Evolutionary conservation across 2,329 filamentous ascomycete genomes (phyloP), one percentile per base, ranked within the genome.

Genomic region (Stenocarpella maydis): DNA sequence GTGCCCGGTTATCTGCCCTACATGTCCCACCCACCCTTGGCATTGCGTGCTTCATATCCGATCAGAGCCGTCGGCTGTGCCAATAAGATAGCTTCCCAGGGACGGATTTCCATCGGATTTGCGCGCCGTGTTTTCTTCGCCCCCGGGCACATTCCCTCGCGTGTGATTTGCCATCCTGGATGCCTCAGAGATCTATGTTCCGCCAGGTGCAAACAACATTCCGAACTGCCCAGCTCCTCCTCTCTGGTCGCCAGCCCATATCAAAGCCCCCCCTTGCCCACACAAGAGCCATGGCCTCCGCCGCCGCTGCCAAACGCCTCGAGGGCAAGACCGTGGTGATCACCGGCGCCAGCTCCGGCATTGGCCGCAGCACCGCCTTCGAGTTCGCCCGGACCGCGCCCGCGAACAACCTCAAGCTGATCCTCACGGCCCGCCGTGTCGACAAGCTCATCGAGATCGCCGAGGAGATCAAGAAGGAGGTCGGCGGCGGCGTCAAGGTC

Each of bases 321-420:
- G 87, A 92, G 76, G 94, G 94, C 87, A 98, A 98, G 84, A 98
- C 94, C 5, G 85, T 98, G 70, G 82, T 98, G 69, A 88, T 99
- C 72, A 98, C 96, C 6, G 96, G 96, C 68, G 96, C 96, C 39
- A 96, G 92, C 4, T 97, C 94, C 24, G 96, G 96, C 72, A 98
- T 99, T 80, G 96, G 96, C 28, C 88, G 87, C 68, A 89, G 87
- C 75, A 91, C 88, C 21, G 96, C 95, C n/a, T 84, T 96, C 73
- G 96, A 98, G 80, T 99, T 98, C 77, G 96, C 96, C 31, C 90
- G 93, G 69, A 95, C 95, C 2, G 88, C 92, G 26, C 94, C 94
- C 9, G 86, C 90, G 68, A 86, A 90, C 77, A 87, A 92, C 78
- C 85, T 98, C 73, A 94, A 92, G 78, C 86, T 99, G 63, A 90